Conservation (phyloP, 2,329 filamentous ascomycete genomes). For the Stachybotrys echinatus region DNA sequence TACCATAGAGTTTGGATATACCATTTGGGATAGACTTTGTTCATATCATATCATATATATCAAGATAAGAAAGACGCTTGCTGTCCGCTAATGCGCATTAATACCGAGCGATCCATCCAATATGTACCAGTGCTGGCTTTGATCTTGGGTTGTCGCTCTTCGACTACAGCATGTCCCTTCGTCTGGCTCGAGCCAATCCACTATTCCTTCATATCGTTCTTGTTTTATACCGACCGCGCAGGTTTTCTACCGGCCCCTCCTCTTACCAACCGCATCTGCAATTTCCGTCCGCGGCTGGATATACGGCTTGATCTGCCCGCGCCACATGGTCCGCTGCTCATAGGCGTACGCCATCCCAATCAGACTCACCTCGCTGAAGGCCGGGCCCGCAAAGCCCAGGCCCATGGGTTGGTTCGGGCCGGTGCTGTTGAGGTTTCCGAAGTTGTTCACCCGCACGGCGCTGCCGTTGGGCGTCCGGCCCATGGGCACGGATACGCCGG, state of each 20-base stretch:
- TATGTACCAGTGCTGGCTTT: no score
- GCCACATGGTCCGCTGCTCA: slow-evolving; percentile 49
- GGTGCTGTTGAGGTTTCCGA: slow-evolving; percentile 44
- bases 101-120: no score
- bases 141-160: no score
- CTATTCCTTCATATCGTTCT: not conserved
- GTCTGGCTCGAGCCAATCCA: no score
- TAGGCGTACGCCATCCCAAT: slow-evolving; percentile 64
- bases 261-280: slow-evolving; percentile 13
- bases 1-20: no score
- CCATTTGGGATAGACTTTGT: no score
- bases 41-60: no score
- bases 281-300: slow-evolving; percentile 24
- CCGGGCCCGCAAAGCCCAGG: slow-evolving; percentile 54
- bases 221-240: not conserved
- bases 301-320: slow-evolving; percentile 20
- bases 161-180: no score
- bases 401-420: slow-evolving; percentile 40
- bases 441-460: slow-evolving; percentile 3
- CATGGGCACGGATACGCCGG: slow-evolving; percentile 59
- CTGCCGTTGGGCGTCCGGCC: slow-evolving; percentile 46
- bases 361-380: slow-evolving; percentile 56
- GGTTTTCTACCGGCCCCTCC: no score
- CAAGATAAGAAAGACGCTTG: no score
- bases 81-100: no score